Base-by-base conservation (phyloP, 2,329 filamentous ascomycete genomes). In the Trichoderma pleuroti region DNA sequence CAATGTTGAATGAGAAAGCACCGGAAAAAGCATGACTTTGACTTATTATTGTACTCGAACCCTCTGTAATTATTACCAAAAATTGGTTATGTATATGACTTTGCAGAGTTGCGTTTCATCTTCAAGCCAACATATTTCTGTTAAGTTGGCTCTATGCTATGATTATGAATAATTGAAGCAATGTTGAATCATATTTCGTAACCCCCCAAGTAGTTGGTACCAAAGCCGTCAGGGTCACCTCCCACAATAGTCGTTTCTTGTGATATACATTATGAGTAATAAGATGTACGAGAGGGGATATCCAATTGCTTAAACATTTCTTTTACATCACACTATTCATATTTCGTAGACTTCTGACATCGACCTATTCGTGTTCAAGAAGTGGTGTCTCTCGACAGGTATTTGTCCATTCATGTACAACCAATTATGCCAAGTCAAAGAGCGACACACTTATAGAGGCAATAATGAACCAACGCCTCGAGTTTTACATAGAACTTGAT, bases 1-100 rank as follows among this genome's bases (percentile, higher is more conserved):
- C 71, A 10, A 72, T 71, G 63, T n/a, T 68, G 36, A 49, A 60
- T 5, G 54, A 59, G 52, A 49, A 60, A 8, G 36, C 21, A 60
- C 32, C 49, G 26, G 54, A n/a, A 3, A 28, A 21, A 26, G 54
- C 52, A 26, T 59, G 6, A 59, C 12, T 9, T 9, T 3, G 21
- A 9, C 2, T 21, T 42, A 24, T 21, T 42, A 24, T 21, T 42
- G 1, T 39, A 5, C 14, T n/a, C n/a, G 39, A 12, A 30, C 34
- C 8, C 16, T 57, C 14, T 30, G 32, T 11, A 5, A 9, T 12
- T 57, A 9, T 12, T n/a, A 16, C 39, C 18, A 42, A 16, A 42
- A 10, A 10, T n/a, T 42, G 49, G 18, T 12, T 21, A 14, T 9
- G 30, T 12, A 11, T 56, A 42, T 54, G 21, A n/a, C 10, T 39